Evolutionary conservation across 2,329 filamentous ascomycete genomes (phyloP).

Genomic region (Colletotrichum spaethianum): DNA sequence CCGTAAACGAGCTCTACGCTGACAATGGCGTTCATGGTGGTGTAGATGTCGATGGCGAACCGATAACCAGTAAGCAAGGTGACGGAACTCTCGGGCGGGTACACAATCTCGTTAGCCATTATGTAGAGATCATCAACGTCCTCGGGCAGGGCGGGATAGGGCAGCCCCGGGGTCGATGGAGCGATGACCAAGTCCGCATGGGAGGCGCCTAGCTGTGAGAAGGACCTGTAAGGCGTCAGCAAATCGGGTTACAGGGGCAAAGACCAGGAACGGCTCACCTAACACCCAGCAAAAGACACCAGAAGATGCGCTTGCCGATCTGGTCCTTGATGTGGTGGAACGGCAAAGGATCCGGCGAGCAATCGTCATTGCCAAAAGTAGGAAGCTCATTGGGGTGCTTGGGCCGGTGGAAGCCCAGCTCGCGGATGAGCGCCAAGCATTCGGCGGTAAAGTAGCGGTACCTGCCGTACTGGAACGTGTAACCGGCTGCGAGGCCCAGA

Average conservation of each 20-base stretch:
- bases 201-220: slow-evolving; percentile 82
- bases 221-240: slow-evolving; percentile 66
- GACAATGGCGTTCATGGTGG: slow-evolving; percentile 83
- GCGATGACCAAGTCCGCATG: slow-evolving; percentile 82
- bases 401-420: slow-evolving; percentile 75
- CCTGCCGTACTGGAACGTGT: slow-evolving; percentile 77
- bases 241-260: background rate
- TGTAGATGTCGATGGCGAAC: slow-evolving; percentile 82
- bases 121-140: slow-evolving; percentile 91
- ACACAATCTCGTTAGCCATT: slow-evolving; percentile 76
- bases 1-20: slow-evolving; percentile 89
- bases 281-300: slow-evolving; percentile 83
- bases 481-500: slow-evolving; percentile 75
- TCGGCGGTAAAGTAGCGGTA: slow-evolving; percentile 81
- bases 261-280: slow-evolving; percentile 60
- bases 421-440: slow-evolving; percentile 76
- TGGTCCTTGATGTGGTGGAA: slow-evolving; percentile 82
- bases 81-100: slow-evolving; percentile 77
- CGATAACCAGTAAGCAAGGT: slow-evolving; percentile 87
- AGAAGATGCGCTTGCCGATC: slow-evolving; percentile 85
- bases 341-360: slow-evolving; percentile 57
- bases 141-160: slow-evolving; percentile 83
- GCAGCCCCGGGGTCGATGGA: slow-evolving; percentile 81
- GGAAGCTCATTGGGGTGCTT: slow-evolving; percentile 58
- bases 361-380: slow-evolving; percentile 57